Evolutionary conservation across 306 rosid genomes (phyloP).

Genomic region (Inga leiocalycina): DNA sequence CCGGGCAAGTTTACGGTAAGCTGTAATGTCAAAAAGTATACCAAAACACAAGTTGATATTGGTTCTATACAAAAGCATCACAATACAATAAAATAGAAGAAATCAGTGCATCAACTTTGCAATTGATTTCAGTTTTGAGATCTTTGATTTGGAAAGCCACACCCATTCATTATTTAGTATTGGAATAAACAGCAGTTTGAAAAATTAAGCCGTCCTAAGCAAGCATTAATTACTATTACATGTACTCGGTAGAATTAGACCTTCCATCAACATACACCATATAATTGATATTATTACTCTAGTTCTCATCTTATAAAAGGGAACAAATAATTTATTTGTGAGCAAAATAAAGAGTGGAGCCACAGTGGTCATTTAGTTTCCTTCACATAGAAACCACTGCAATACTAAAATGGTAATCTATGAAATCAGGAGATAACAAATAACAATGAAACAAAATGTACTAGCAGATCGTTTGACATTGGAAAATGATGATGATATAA

Average conservation of each 20-base stretch:
- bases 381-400: background rate
- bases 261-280: background rate
- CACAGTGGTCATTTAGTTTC: background rate
- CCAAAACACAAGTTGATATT: slow-evolving; percentile 1
- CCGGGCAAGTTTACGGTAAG: slow-evolving; percentile 96
- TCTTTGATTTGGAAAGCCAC: slow-evolving; percentile 10
- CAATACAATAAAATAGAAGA: slow-evolving; percentile 19
- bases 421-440: slow-evolving; percentile 1
- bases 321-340: background rate
- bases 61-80: slow-evolving; percentile 8
- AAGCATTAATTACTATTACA: slow-evolving; percentile 1
- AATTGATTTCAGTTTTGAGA: slow-evolving; percentile 11
- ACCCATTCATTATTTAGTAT: background rate
- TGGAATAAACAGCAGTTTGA: background rate
- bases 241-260: background rate
- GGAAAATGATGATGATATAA: slow-evolving; percentile 1
- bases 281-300: background rate
- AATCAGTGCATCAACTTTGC: background rate
- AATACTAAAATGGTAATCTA: background rate
- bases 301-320: background rate
- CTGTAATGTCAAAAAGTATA: slow-evolving; percentile 55
- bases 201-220: background rate
- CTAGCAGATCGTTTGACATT: slow-evolving; percentile 1
- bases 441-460: slow-evolving; percentile 26
- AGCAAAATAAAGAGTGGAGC: background rate